Evolutionary conservation across 192 early-diverging fungal genomes (phyloP), one percentile per base, ranked within the genome.

Genomic region (Entophlyctis helioformis): DNA sequence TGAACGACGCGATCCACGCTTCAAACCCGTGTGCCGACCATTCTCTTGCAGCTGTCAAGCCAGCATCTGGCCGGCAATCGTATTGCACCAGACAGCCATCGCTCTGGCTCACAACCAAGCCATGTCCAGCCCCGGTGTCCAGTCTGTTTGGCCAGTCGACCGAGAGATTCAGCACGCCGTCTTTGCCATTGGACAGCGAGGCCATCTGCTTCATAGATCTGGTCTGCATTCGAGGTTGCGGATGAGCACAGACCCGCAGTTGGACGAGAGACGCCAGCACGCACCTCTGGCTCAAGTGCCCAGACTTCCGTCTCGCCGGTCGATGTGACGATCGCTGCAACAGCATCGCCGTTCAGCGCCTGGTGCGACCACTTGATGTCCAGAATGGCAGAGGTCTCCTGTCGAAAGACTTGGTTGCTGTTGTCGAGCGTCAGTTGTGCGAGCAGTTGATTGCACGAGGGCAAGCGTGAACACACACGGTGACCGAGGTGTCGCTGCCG

Each of bases 81-180:
- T n/a, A n/a, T n/a, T n/a, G n/a, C n/a, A n/a, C n/a, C n/a, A n/a
- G n/a, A n/a, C n/a, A n/a, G n/a, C n/a, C n/a, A n/a, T n/a, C n/a
- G n/a, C n/a, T n/a, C n/a, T n/a, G n/a, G n/a, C n/a, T n/a, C n/a
- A n/a, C n/a, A n/a, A n/a, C n/a, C n/a, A n/a, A n/a, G n/a, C n/a
- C n/a, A n/a, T n/a, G n/a, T n/a, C n/a, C n/a, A n/a, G 1, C 28
- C 47, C 50, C 1, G 34, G n/a, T 31, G 50, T 24, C 39, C n/a
- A 74, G 42, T 21, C 82, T 77, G 46, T 81, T 84, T 1, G 87
- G 80, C 89, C 90, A 93, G 50, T 96, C 92, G 33, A 96, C 44
- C 0, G 92, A 96, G 32, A 91, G 71, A 29, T 79, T 87, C 28
- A 96, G 70, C 21, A 71, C 70, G 12, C 45, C 49, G n/a, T 32